A percentile compares a stretch with the other conserved stretches of the same genome.
Conservation (phyloP, 2,329 filamentous ascomycete species). For the Fusarium metavorans region DNA sequence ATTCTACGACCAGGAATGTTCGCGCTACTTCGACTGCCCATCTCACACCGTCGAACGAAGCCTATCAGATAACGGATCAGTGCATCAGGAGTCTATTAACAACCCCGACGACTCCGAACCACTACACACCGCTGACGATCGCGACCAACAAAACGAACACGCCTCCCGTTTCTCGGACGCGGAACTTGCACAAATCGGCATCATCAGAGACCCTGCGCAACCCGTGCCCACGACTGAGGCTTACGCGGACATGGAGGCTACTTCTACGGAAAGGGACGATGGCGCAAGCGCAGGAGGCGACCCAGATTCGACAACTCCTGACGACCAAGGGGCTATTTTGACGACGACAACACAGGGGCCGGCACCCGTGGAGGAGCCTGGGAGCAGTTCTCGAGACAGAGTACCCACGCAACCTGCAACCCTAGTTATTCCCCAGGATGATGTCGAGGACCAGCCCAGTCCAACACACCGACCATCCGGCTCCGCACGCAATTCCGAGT, state of each 20-base stretch:
- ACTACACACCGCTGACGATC: constrained; percentile 15
- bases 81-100: constrained; percentile 41
- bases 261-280: constrained; percentile 3
- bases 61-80: constrained; percentile 42
- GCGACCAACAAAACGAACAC: constrained; percentile 11
- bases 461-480: background rate
- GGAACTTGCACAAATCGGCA: constrained; percentile 27
- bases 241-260: constrained; percentile 7
- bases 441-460: constrained; percentile 1
- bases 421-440: background rate
- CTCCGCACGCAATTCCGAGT: background rate
- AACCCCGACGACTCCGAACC: constrained; percentile 6
- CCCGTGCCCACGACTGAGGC: background rate
- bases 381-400: constrained; percentile 7
- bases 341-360: constrained; percentile 6
- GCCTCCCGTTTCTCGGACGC: constrained; percentile 27
- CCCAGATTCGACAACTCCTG: background rate
- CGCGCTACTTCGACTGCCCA: constrained; percentile 62
- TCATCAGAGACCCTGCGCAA: background rate
- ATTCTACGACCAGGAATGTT: constrained; percentile 59
- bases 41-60: constrained; percentile 57
- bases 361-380: background rate
- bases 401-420: constrained; percentile 1
- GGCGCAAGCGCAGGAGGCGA: background rate
- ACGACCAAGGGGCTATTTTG: constrained; percentile 6